These are phyloP conservation scores for Apiospora hydei DNA, from an alignment of 2,329 filamentous ascomycete species.

Conservation along the genomic window DNA sequence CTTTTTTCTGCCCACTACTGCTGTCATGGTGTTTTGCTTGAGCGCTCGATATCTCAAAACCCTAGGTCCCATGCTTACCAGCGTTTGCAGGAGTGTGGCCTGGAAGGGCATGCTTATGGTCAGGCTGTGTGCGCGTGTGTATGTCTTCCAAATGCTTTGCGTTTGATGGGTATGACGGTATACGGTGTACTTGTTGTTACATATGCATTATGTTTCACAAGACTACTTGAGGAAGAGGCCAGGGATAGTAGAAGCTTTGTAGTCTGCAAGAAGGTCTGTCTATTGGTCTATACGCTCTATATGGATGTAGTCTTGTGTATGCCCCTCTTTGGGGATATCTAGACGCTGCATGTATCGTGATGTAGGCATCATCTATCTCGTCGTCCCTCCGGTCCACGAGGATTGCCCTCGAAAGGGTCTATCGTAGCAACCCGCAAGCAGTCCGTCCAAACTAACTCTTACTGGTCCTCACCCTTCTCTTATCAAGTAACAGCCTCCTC, in stretches of 20 bases:
- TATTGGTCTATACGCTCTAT: conserved; percentile 4
- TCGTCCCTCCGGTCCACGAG: neutral
- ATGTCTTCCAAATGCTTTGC: neutral
- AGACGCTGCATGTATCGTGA: neutral
- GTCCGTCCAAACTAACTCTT: neutral
- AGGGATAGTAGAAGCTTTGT: neutral
- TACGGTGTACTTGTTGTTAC: neutral
- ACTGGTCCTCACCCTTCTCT: neutral
- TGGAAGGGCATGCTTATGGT: neutral
- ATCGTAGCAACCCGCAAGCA: neutral
- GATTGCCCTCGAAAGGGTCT: neutral
- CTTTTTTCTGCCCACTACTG: no score
- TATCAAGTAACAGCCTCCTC: no score
- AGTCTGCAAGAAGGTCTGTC: neutral
- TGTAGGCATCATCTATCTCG: neutral
- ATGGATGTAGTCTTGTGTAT: neutral
- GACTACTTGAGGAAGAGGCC: neutral
- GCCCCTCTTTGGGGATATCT: neutral
- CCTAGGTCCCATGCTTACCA: no score
- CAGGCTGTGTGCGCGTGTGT: neutral
- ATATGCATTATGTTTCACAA: no score
- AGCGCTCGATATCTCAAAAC: neutral
- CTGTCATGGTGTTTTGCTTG: no score
- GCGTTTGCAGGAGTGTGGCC: neutral
- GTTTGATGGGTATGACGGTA: neutral